Base-by-base conservation (phyloP, 2,329 filamentous ascomycete genomes). In the Fusarium decemcellulare region DNA sequence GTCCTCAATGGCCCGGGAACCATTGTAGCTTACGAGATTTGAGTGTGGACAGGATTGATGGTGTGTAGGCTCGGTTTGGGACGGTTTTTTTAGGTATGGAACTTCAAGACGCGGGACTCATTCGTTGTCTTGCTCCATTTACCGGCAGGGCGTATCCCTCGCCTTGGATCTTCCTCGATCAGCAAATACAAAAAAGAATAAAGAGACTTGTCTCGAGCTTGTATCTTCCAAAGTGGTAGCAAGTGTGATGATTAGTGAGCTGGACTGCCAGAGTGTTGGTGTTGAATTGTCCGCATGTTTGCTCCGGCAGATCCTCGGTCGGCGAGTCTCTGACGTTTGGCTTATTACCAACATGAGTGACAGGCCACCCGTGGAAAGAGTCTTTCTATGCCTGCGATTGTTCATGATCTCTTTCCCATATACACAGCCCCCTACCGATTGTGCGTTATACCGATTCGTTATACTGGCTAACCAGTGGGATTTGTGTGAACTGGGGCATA, bases 121-220 rank as follows among this genome's bases (percentile, higher is more conserved):
- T 42, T 50, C 37, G 40, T 51, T 51, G 51, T 56, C 50, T 52
- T 61, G 57, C 42, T 47, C 14, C 46, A 48, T 54, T 53, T 23
- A 46, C 32, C 34, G 54, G 56, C 59, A 50, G 9, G 51, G 39
- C 34, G 14, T 52, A 54, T 63, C 59, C 42, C 59, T 59, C 23
- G 53, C 61, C 46, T 65, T 48, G 55, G 30, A 43, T 56, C 51
- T 56, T 51, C 59, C 53, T 69, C 55, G 52, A 59, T 59, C 43
- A 69, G 37, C 37, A 61, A 67, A 67, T 67, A 51, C 60, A 56
- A 70, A 64, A 66, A 40, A 57, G 48, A 69, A 63, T 54, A 58
- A 62, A 59, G 60, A 59, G 47, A 57, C 43, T 57, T 61, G 46
- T 48, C 40, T 36, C 29, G 18, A 39, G 42, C 27, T 5, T 50